Base-by-base conservation (phyloP, 495 filamentous ascomycete genomes). In the Penicillium longicatenatum region DNA sequence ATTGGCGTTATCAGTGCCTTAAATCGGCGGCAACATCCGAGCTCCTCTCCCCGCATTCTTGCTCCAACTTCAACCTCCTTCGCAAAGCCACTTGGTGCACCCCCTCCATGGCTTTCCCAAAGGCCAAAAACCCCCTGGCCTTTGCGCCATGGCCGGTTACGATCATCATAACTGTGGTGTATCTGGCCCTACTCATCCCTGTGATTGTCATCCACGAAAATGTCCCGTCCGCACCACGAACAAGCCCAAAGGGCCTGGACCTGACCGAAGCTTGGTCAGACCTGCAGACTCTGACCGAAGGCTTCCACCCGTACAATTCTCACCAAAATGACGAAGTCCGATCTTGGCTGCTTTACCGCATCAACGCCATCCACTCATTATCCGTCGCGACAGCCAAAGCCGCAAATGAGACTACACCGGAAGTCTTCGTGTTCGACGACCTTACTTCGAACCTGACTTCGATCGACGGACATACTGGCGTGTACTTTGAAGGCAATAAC, bases 401-500 rank as follows among this genome's bases (percentile, higher is more conserved):
- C 16, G 54, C 35, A 42, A 60, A 64, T 46, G 72, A 71, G 22
- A 53, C 67, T 26, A 66, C 67, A 31, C 67, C 73, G 4, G 73
- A 73, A 11, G 81, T 89, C 7, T 82, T 85, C 39, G 77, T 96
- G 11, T 91, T 96, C 66, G 84, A 91, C 60, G 92, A 98, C 67
- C 73, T 85, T 43, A 74, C 75, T 10, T 90, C 90, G n/a, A 98
- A 98, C 72, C 79, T 89, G 51, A 92, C 92, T 1, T 80, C 77
- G 37, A 59, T 67, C 14, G 70, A 72, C 37, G 60, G 68, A 21
- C 59, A 55, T 9, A 61, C 71, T 30, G 82, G 79, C 19, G 66
- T 80, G 37, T 97, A 97, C 64, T 96, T 93, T 61, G 93, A 97
- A 74, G 91, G 91, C 19, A 94, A 85, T 35, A 98, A 98, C 65